Evolutionary conservation across 139 green algal species (phyloP), one percentile per base, ranked within the genome.

Genomic region (Closterium sp.): DNA sequence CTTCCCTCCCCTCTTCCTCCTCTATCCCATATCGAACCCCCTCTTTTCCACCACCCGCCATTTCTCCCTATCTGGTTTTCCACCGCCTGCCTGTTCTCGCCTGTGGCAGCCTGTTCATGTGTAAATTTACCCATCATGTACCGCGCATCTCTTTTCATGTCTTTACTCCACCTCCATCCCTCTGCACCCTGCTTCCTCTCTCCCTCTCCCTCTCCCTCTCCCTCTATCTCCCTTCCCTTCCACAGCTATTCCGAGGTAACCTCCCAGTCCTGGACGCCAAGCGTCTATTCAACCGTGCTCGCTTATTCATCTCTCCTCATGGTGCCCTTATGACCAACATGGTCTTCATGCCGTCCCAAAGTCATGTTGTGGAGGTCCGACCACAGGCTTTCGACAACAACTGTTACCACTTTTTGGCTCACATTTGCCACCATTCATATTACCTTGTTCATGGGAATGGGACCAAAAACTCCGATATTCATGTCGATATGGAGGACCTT

Each of bases 251-350:
- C 9, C 50, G 50, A 24, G 50, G 50, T 11, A 73, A 73, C 50
- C 50, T 73, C 50, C 50, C 84, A 22, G 28, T 89, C 17, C 28
- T 62, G 1, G 87, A 89, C n/a, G 87, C 87, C 13, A 89, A 42
- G 30, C n/a, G 24, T 11, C 87, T 89, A 9, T 89, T 89, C 31
- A 89, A 89, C 87, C 31, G 87, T 21, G 87, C 87, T 22, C 87
- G 87, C 27, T 31, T 89, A 30, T 89, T 89, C 32, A 62, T 89
- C 19, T 50, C 87, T 0, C 31, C 32, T 30, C 87, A 89, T 24
- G 87, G 87, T 28, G 87, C 87, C 7, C 87, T 73, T 2, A 89
- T 89, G 87, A 62, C 87, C 87, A 89, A 89, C 31, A 34, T 89
- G 28, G 31, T 89, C 31, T 62, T 89, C 28, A 89, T 89, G 87